Evolutionary conservation across 495 filamentous ascomycete genomes (phyloP), one percentile per base, ranked within the genome.

Genomic region (Penicillium simplicissimum): DNA sequence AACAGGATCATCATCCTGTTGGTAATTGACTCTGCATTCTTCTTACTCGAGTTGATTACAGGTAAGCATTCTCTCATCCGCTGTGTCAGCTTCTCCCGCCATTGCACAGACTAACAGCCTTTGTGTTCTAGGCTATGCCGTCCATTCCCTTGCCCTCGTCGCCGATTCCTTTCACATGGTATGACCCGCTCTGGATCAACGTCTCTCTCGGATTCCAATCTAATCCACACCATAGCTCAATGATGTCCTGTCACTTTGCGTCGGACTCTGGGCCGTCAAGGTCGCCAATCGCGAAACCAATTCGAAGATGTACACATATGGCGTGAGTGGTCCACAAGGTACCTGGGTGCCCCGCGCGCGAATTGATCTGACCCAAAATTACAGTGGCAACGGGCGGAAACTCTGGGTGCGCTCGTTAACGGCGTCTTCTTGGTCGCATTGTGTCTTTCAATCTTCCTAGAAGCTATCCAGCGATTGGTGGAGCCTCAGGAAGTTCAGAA

Each of bases 91-190:
- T 14, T 5, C 48, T 31, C 23, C 14, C 37, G 14, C 35, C 14
- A 28, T 31, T 42, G 36, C 11, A 13, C 17, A 33, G 3, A 49
- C 21, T 43, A 36, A 65, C 75, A 45, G 75, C 62, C 15, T 13
- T 19, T 48, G 35, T 45, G 37, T 52, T 5, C 31, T 56, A 88
- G 85, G 95, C 56, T 91, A 95, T 75, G 75, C 85, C 43, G 92
- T 96, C 56, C 88, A 91, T 67, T 98, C 95, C 31, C 85, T 98
- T 62, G 95, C 95, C 17, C 83, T 98, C 57, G 90, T 96, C 68
- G 95, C 95, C 38, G 95, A 98, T 79, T 91, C 95, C 58, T 98
- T 98, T 78, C 95, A 98, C 69, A 98, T 98, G 95, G 92, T 94
- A 79, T 67, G 81, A 60, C 43, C 40, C 57, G 19, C 25, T 11